A percentile compares a stretch with the other conserved stretches of the same genome.
Conservation (phyloP, 495 filamentous ascomycete species). For the Penicillium roqueforti region DNA sequence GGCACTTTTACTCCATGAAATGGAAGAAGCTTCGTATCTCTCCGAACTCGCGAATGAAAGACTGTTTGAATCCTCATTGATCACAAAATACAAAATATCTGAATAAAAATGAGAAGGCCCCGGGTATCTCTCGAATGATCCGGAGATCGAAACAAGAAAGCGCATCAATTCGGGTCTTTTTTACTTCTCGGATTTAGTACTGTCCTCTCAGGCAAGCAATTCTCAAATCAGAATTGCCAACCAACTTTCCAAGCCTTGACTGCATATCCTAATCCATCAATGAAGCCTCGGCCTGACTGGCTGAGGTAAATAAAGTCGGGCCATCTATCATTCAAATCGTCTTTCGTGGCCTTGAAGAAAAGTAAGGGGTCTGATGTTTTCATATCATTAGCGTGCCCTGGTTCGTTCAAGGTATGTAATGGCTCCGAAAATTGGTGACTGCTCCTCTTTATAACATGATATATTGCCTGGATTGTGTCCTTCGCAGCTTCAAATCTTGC, state of each 20-base stretch:
- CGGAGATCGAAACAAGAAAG: conserved; percentile 11
- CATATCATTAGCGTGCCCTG: not conserved
- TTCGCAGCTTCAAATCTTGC: conserved; percentile 22
- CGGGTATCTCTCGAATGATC: conserved; percentile 2
- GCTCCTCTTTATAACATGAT: not conserved
- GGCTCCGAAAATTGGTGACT: not conserved
- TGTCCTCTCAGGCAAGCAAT: conserved; percentile 29
- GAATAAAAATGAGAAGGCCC: not conserved
- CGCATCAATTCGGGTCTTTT: conserved; percentile 30
- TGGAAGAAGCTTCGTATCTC: not conserved
- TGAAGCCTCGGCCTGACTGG: conserved; percentile 14
- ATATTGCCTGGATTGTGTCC: not conserved
- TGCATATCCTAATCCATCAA: not conserved
- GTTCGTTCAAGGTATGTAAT: not conserved
- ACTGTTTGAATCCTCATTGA: not conserved
- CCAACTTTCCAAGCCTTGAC: not conserved
- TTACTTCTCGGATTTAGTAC: conserved; percentile 27
- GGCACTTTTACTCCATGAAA: conserved; percentile 20
- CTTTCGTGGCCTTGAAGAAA: not conserved
- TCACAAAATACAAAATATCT: not conserved
- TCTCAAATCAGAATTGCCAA: no score
- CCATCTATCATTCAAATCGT: not conserved
- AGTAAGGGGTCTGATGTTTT: no score
- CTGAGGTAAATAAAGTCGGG: no score
- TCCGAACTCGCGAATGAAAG: not conserved